A percentile compares a stretch with the other conserved stretches of the same genome.
These are phyloP conservation scores for Sanghuangporus baumii DNA, from an alignment of 1,284 basidiomycete species.

Conservation along the genomic window DNA sequence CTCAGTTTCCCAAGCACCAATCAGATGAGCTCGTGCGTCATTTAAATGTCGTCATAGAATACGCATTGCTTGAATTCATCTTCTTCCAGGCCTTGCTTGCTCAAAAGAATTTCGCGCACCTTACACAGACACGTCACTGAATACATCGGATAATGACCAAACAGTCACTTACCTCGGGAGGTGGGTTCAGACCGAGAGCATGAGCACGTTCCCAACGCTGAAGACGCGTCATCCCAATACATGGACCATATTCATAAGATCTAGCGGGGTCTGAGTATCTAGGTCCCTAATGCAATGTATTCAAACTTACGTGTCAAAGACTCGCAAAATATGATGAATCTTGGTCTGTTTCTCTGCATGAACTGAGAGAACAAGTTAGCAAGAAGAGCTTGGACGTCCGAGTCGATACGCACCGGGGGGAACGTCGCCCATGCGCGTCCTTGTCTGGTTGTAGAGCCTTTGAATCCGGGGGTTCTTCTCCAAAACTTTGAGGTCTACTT, in stretches of 20 bases:
- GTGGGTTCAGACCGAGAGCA: constrained; percentile 78
- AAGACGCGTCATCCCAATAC: constrained; percentile 75
- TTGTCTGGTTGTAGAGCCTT: constrained; percentile 40
- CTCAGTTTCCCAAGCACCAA: no score
- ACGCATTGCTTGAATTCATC: constrained; percentile 43
- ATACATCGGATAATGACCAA: background rate
- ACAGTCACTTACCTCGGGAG: constrained; percentile 57
- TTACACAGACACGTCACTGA: constrained; percentile 27
- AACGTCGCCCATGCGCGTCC: constrained; percentile 49
- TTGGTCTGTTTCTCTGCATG: constrained; percentile 57
- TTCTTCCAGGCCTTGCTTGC: constrained; percentile 44
- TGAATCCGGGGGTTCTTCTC: constrained; percentile 48
- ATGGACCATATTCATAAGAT: constrained; percentile 81
- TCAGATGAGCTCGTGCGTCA: background rate
- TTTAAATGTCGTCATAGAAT: constrained; percentile 39
- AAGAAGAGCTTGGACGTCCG: background rate
- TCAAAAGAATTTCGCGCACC: constrained; percentile 72
- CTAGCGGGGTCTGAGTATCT: constrained; percentile 29
- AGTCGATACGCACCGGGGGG: constrained; percentile 47
- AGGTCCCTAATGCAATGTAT: constrained; percentile 1
- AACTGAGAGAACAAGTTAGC: constrained; percentile 34
- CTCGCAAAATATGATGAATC: constrained; percentile 67
- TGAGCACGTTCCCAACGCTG: constrained; percentile 87
- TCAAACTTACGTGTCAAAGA: constrained; percentile 66
- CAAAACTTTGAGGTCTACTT: constrained; percentile 30